A percentile compares a stretch with the other conserved stretches of the same genome.
These are phyloP conservation scores for Eucalyptus regnans DNA, from an alignment of 345 rosid genomes.

Conservation along the genomic window DNA sequence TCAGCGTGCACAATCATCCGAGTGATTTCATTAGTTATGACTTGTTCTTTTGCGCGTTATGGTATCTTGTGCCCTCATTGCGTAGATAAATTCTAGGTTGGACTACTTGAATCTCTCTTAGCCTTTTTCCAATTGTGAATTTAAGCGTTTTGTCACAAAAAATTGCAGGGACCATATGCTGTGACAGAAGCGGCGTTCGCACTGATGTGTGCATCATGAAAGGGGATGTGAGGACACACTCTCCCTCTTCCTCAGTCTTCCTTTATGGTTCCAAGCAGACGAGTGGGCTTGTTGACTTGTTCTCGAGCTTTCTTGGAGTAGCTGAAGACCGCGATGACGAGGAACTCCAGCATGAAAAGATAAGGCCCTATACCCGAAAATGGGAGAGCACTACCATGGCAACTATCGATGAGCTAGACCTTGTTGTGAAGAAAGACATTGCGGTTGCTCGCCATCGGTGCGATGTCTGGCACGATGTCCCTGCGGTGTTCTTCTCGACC, in stretches of 20 bases:
- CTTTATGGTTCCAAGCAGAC: slow-evolving; percentile 21
- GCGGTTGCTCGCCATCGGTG: slow-evolving; percentile 11
- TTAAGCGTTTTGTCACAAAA: neutral
- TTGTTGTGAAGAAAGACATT: slow-evolving; percentile 18
- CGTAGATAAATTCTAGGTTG: neutral
- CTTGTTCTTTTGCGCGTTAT: neutral
- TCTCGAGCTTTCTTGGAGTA: neutral
- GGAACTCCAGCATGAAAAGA: slow-evolving; percentile 33
- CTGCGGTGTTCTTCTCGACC: slow-evolving; percentile 74
- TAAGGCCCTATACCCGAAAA: slow-evolving; percentile 78
- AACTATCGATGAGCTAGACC: slow-evolving; percentile 52
- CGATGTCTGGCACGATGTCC: slow-evolving; percentile 51
- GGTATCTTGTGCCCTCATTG: neutral
- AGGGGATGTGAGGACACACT: slow-evolving; percentile 62
- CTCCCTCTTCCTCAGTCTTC: slow-evolving; percentile 55
- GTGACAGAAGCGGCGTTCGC: slow-evolving; percentile 59
- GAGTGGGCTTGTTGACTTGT: neutral
- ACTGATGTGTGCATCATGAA: slow-evolving; percentile 63
- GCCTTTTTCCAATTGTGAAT: neutral
- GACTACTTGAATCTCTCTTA: neutral
- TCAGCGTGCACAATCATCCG: neutral
- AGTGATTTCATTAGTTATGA: neutral
- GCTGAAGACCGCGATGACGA: neutral
- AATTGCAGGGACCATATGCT: slow-evolving; percentile 60
- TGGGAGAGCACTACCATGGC: slow-evolving; percentile 77